Conservation (phyloP, 345 rosid species). For the Populus tremula region DNA sequence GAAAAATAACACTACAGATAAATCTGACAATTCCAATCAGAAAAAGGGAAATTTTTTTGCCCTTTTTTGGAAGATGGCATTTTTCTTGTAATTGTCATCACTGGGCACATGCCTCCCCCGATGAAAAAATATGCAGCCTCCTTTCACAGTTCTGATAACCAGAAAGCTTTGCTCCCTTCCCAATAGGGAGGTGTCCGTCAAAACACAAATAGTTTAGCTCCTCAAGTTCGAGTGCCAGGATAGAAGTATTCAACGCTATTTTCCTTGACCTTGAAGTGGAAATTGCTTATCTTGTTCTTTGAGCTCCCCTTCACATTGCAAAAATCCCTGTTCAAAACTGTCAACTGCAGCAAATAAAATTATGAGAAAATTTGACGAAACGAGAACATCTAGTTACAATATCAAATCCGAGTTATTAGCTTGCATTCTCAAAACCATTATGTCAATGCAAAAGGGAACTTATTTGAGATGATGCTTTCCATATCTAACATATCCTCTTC, state of each 20-base stretch:
- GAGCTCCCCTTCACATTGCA: slow-evolving; percentile 27
- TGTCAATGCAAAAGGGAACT: not conserved
- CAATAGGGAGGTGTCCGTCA: not conserved
- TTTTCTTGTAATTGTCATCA: not conserved
- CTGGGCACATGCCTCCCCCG: not conserved
- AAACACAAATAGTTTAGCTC: not conserved
- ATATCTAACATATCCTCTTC: not conserved
- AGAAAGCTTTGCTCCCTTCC: not conserved
- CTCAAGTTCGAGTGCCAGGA: slow-evolving; percentile 56
- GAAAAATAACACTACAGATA: no score
- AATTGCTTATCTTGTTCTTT: slow-evolving; percentile 56
- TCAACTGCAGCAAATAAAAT: slow-evolving; percentile 47
- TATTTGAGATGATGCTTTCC: not conserved
- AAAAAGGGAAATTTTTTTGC: not conserved
- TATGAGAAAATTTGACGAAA: not conserved
- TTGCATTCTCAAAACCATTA: not conserved
- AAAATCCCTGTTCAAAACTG: slow-evolving; percentile 50
- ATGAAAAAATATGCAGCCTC: not conserved
- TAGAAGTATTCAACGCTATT: slow-evolving; percentile 69
- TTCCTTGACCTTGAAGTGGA: slow-evolving; percentile 80
- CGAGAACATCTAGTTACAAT: not conserved
- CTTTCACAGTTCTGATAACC: not conserved
- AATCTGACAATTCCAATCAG: not conserved
- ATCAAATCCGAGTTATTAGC: not conserved
- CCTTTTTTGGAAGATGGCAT: not conserved